Conservation (phyloP, 345 rosid genomes). For the Ceriops decandra region DNA sequence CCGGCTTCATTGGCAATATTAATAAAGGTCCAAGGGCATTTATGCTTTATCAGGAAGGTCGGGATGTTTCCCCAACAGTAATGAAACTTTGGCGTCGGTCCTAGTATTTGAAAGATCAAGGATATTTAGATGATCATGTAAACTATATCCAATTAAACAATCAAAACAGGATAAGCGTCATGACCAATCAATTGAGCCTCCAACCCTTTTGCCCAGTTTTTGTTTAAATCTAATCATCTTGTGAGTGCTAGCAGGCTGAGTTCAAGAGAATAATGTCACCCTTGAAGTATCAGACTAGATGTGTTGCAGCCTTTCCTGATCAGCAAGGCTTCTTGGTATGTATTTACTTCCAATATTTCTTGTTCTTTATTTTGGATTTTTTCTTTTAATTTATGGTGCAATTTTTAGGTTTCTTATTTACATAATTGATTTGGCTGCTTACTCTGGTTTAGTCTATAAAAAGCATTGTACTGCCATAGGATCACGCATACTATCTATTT, state of each 20-base stretch:
- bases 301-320: constrained; percentile 96
- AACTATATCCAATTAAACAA: too few species aligned
- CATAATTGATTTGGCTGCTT: too few species aligned
- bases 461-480: too few species aligned
- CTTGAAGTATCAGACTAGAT: constrained; percentile 92
- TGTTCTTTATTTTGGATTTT: background rate
- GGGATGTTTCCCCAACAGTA: background rate
- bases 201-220: background rate
- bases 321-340: constrained; percentile 97
- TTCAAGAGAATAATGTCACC: constrained; percentile 88
- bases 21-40: too few species aligned
- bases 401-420: too few species aligned
- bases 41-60: too few species aligned
- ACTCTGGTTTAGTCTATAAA: too few species aligned
- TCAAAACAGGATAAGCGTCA: too few species aligned
- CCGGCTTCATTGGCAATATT: too few species aligned
- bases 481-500: too few species aligned
- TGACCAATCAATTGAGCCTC: too few species aligned
- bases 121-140: background rate
- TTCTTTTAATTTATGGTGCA: background rate
- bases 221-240: constrained; percentile 9
- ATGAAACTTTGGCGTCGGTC: background rate
- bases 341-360: background rate
- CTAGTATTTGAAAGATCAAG: background rate
- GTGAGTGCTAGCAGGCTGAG: constrained; percentile 49